Evolutionary conservation across 2,329 filamentous ascomycete genomes (phyloP), one percentile per base, ranked within the genome.

Genomic region (Hymenoscyphus fructigenus): DNA sequence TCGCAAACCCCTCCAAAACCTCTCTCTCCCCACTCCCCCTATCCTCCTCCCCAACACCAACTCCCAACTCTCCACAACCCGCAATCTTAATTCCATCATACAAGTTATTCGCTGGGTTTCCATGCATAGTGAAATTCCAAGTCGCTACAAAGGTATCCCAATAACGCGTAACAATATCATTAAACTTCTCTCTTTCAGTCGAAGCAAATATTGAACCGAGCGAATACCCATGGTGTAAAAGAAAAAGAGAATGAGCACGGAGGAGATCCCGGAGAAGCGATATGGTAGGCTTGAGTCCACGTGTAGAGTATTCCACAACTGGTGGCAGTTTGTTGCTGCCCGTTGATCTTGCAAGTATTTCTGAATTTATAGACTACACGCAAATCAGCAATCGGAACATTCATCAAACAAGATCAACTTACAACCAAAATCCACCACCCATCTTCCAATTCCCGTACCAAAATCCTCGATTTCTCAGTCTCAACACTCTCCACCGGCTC

Each of bases 391-490:
- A 23, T 23, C 3, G 3, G 9, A 10, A 44, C 10, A 14, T 47
- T 12, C n/a, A 50, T 23, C 20, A 9, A 20, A 20, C 5, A 20
- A 38, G 36, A 20, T 34, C n/a, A 20, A 79, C 91, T 75, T 82
- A 96, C 93, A 67, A 92, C 93, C 66, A 98, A 81, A 67, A 98
- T 88, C 96, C 96, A 99, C 95, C 95, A 99, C 34, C 91, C 91
- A 17, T 85, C 81, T 77, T 99, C 94, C 69, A 99, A 79, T 80
- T 99, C 93, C 72, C 92, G 88, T 56, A 97, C 80, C 38, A 98
- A 83, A 38, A 97, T 89, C 36, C 93, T 86, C 59, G 90, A 88
- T 80, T 91, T 95, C 72, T 97, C 91, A 0, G 95, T 98, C 75
- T 99, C 95, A 66, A 99, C 89, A 10, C 88, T 88, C 73, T 97